A percentile compares a stretch with the other conserved stretches of the same genome.
Conservation (phyloP, 2,329 filamentous ascomycete species). For the Aspergillus amoenus region DNA sequence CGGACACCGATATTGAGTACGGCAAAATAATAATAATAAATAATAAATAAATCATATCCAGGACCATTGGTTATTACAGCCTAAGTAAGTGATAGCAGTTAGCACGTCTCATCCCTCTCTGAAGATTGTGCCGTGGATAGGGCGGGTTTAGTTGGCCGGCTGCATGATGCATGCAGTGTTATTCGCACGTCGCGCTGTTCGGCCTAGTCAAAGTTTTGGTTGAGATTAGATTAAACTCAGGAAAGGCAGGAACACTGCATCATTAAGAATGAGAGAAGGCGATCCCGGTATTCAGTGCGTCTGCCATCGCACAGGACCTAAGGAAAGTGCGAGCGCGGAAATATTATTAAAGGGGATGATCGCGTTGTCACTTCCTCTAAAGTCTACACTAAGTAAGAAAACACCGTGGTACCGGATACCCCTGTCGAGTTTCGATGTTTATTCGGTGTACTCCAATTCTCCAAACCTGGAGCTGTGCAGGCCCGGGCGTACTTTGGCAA, state of each 20-base stretch:
- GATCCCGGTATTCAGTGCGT: slow-evolving; percentile 3
- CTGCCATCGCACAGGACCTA: background rate
- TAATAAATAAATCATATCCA: background rate
- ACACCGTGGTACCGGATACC: background rate
- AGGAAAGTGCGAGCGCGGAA: background rate
- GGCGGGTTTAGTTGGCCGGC: background rate
- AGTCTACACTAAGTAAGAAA: background rate
- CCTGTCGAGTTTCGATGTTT: background rate
- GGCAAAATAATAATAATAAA: background rate
- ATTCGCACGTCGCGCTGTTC: slow-evolving; percentile 4
- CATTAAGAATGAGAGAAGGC: background rate
- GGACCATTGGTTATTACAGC: background rate
- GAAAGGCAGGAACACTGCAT: slow-evolving; percentile 8
- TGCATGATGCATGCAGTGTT: slow-evolving; percentile 13
- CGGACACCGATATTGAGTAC: background rate
- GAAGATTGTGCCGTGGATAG: too few species aligned
- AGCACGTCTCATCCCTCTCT: too few species aligned
- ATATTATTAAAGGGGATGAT: background rate
- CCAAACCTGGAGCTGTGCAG: background rate
- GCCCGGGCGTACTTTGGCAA: background rate
- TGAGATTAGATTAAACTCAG: slow-evolving; percentile 11
- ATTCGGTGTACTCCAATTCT: background rate
- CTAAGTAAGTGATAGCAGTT: too few species aligned
- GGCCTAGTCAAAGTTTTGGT: background rate
- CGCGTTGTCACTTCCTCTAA: background rate